Conservation (phyloP, 768 basidiomycete genomes). For the Tephrocybe sp. region DNA sequence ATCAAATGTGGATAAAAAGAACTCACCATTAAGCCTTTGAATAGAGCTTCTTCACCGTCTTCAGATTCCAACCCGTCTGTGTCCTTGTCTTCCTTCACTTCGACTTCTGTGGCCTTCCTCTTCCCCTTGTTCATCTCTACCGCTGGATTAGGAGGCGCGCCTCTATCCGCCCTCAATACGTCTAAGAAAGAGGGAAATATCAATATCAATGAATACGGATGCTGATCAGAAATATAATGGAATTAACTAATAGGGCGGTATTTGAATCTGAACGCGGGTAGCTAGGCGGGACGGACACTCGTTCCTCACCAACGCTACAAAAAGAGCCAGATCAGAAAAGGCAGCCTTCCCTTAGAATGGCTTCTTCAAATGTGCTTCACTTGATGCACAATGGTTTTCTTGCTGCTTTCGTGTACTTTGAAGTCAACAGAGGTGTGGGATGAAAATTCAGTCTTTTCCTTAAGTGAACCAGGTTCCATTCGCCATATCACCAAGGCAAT, state of each 20-base stretch:
- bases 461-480: no score
- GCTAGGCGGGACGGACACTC: no score
- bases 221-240: no score
- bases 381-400: background rate
- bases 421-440: no score
- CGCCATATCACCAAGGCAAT: no score
- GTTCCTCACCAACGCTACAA: no score
- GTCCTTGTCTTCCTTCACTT: background rate
- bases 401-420: background rate
- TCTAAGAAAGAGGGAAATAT: background rate
- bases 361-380: background rate
- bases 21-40: background rate
- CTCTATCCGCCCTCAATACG: background rate
- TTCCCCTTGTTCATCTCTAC: background rate
- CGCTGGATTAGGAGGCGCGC: conserved; percentile 1
- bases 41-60: background rate
- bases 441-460: no score
- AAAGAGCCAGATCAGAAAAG: no score
- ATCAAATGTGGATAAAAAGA: background rate
- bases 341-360: background rate
- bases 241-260: conserved; percentile 17
- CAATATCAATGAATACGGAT: background rate
- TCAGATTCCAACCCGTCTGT: background rate
- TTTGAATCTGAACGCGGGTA: background rate
- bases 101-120: background rate